Base-by-base conservation (phyloP, 192 early-diverging fungal genomes). In the Entomortierella chlamydospora region DNA sequence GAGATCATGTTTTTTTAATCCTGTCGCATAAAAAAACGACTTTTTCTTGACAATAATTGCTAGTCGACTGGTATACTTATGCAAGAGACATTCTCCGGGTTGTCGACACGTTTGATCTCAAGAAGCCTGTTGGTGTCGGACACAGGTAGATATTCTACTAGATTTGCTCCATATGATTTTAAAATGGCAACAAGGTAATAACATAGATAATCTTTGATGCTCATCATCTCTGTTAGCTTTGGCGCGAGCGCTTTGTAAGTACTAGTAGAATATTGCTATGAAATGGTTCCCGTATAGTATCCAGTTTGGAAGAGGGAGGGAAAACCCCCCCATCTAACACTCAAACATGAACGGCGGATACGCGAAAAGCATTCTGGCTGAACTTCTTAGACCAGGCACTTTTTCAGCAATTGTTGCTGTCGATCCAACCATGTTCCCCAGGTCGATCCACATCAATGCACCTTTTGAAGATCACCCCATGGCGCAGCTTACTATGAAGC, bases 31-130 rank as follows among this genome's bases (percentile, higher is more conserved):
- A n/a, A n/a, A 11, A 47, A 17, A 20, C 20, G 2, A 11, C 12
- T 47, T 12, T 17, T 12, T 47, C 20, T 47, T 20, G 4, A 47
- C 15, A 47, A 47, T 47, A 47, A 45, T 9, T 25, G 13, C 43
- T 56, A 88, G 87, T 81, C 25, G 72, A 78, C 47, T 91, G 90
- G 90, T 81, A 81, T 49, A 83, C 81, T 41, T 70, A 81, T 68
- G 89, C 82, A 1, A 33, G 59, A 12, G 90, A 91, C 51, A 80
- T 85, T 39, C 68, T 80, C 26, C 61, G 82, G 53, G 64, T 91
- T 1, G 67, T 87, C 15, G 82, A 86, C 23, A 72, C 73, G 45
- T 76, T 72, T 29, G 34, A 71, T 4, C 54, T 87, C 50, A 57
- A 72, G 31, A 69, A 70, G 20, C 50, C 65, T n/a, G 28, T 90